phyloP scores from a whole-genome alignment of 1,284 basidiomycete genomes.

The Ceratobasidium sp. region DNA sequence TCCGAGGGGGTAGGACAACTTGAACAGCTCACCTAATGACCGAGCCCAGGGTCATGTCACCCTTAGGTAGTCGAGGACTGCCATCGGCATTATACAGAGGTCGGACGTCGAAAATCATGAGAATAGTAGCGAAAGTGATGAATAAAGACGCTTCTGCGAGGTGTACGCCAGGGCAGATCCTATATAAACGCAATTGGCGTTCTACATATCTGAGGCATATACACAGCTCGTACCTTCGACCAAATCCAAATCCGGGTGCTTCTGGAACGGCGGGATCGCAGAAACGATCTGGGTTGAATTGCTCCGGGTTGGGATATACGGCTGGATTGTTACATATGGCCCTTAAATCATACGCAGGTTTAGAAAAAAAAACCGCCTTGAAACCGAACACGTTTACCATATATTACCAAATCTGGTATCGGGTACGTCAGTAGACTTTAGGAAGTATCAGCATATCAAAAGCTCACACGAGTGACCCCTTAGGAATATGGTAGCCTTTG shows the following conservation, averaged over 20 bases:
- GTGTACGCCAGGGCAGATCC: constrained; percentile 39
- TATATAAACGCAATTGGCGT: no score
- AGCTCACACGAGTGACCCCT: constrained; percentile 51
- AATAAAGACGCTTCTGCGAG: constrained; percentile 39
- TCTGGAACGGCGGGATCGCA: neutral
- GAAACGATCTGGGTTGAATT: constrained; percentile 23
- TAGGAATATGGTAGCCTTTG: constrained; percentile 58
- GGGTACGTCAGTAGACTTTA: neutral
- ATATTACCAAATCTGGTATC: neutral
- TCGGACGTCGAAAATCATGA: constrained; percentile 53
- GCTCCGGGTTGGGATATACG: constrained; percentile 12
- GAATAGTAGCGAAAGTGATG: constrained; percentile 32
- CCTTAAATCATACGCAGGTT: neutral
- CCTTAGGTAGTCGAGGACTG: no score
- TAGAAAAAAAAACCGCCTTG: no score
- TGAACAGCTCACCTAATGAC: no score
- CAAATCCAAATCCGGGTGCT: constrained; percentile 15
- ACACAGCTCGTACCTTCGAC: constrained; percentile 23
- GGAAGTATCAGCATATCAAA: neutral
- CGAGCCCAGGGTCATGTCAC: no score
- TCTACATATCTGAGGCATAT: no score
- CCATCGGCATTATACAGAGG: no score
- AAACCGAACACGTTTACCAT: neutral
- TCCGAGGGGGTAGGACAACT: no score
- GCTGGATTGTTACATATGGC: constrained; percentile 6